Base-by-base conservation (phyloP, 2,329 filamentous ascomycete genomes). In the Arthroderma uncinatum region DNA sequence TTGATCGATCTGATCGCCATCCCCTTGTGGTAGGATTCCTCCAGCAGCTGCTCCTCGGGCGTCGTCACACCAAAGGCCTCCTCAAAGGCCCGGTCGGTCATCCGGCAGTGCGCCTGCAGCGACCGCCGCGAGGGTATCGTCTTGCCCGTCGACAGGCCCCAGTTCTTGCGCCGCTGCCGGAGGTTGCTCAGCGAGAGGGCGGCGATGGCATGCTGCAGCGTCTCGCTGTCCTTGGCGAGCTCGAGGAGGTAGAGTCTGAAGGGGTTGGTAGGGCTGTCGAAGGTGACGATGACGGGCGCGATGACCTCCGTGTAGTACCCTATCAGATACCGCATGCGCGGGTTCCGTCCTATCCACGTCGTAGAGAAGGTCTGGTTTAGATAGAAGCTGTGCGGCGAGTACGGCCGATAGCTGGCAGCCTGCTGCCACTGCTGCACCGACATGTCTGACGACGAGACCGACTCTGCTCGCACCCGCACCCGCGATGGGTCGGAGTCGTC, bases 251-350 rank as follows among this genome's bases (percentile, higher is more conserved):
- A 86, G 64, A 85, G 83, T 60, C 90, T 81, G 69, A 92, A 96
- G 0, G 92, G 92, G 69, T 95, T 96, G 61, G 79, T 80, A 1
- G 87, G 86, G 9, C 85, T 85, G 68, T 97, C 92, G 69, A 95
- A 90, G 63, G 90, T 88, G 54, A 96, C 90, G 72, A 96, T 87
- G 59, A 89, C 89, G 4, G 89, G 88, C 63, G 90, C 93, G 74
- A 97, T 91, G 67, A 89, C 87, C 70, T 89, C 90, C 67, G 91
- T 86, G 72, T 95, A 96, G 72, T 95, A 95, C 68, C 94, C 87
- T 76, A 96, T 86, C 67, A 95, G 85, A 72, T 87, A 94, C 62
- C 87, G 85, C 76, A 95, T 86, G 67, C 89, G 86, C 58, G 85
- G 82, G 60, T 88, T 83, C 74, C 70, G 86, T 74, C 68, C 80